Conservation (phyloP, 2,329 filamentous ascomycete species). For the Aspergillus fischeri region DNA sequence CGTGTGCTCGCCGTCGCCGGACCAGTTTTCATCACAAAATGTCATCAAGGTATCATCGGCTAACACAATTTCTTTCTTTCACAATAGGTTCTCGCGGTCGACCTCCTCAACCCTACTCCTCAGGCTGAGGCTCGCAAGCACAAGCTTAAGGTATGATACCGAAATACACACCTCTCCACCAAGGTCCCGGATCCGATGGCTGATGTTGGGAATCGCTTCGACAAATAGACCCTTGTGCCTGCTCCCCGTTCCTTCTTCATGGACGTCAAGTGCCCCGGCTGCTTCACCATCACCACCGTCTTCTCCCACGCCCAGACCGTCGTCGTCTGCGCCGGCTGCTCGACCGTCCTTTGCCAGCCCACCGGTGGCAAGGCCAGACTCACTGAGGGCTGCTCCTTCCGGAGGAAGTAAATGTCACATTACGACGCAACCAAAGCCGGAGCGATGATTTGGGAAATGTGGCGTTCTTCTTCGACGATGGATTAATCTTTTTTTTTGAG, state of each 20-base stretch:
- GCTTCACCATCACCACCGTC: constrained; percentile 99
- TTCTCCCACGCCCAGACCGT: constrained; percentile 99
- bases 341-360: constrained; percentile 98
- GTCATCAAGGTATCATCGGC: constrained; percentile 11
- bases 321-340: constrained; percentile 99
- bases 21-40: not conserved
- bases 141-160: constrained; percentile 91
- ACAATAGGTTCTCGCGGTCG: constrained; percentile 95
- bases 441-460: constrained; percentile 34
- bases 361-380: constrained; percentile 98
- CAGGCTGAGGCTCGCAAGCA: constrained; percentile 99
- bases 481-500: constrained; percentile 23
- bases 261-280: constrained; percentile 99
- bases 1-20: constrained; percentile 13
- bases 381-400: constrained; percentile 99
- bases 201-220: constrained; percentile 1
- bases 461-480: constrained; percentile 30
- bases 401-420: constrained; percentile 78
- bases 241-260: constrained; percentile 99
- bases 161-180: constrained; percentile 1
- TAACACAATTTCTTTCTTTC: constrained; percentile 15
- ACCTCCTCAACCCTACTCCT: constrained; percentile 98
- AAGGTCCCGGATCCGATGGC: constrained; percentile 1
- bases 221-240: constrained; percentile 77
- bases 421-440: constrained; percentile 15